These are phyloP conservation scores for Arabidopsis lyrata DNA, from an alignment of 441 rosid genomes.

Conservation along the genomic window DNA sequence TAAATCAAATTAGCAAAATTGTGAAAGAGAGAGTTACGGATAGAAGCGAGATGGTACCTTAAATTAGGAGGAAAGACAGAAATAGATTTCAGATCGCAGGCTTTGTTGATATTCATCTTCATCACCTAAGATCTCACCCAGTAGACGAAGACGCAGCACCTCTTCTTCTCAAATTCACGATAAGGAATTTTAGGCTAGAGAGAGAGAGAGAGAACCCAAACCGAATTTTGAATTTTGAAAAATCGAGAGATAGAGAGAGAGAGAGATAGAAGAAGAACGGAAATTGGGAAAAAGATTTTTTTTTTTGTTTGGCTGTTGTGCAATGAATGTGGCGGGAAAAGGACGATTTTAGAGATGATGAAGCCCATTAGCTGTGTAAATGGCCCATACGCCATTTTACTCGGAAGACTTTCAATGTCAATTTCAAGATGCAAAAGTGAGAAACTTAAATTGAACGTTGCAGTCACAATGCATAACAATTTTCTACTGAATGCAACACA, in stretches of 20 bases:
- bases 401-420: background rate
- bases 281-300: background rate
- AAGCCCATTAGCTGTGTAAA: background rate
- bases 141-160: slow-evolving; percentile 22
- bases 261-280: background rate
- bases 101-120: slow-evolving; percentile 95
- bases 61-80: slow-evolving; percentile 87
- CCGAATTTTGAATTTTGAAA: slow-evolving; percentile 28
- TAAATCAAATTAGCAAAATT: slow-evolving; percentile 3
- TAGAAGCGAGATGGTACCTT: slow-evolving; percentile 54
- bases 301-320: background rate
- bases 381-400: background rate
- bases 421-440: no score
- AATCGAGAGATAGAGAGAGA: slow-evolving; percentile 10
- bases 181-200: background rate
- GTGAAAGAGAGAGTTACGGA: slow-evolving; percentile 3
- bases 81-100: slow-evolving; percentile 83
- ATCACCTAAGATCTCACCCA: slow-evolving; percentile 37
- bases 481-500: background rate
- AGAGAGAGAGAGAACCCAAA: slow-evolving; percentile 12
- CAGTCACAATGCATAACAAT: background rate
- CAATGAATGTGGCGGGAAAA: slow-evolving; percentile 9
- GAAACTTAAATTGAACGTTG: background rate
- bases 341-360: background rate
- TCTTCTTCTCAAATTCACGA: slow-evolving; percentile 8